Evolutionary conservation across 140 eudicot genomes (phyloP).

Genomic region (Bidens hawaiensis): DNA sequence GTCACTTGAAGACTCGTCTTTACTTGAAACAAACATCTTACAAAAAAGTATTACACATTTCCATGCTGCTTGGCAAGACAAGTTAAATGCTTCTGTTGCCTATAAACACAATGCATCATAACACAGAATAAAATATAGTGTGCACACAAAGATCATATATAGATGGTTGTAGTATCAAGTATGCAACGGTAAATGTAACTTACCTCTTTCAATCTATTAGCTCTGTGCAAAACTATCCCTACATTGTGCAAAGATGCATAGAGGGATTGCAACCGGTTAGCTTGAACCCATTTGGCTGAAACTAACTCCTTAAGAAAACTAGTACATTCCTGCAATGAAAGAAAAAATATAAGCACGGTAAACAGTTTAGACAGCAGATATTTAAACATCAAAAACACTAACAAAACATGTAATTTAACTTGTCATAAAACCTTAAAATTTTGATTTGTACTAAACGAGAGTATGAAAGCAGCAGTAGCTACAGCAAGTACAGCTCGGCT

Average conservation of each 20-base stretch:
- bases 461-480: slow-evolving; percentile 57
- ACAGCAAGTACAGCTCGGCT: slow-evolving; percentile 38
- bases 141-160: neutral
- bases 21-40: slow-evolving; percentile 31
- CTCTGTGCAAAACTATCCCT: slow-evolving; percentile 50
- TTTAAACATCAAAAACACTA: neutral
- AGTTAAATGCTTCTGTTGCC: slow-evolving; percentile 58
- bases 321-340: slow-evolving; percentile 45
- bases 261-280: slow-evolving; percentile 47
- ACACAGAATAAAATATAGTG: neutral
- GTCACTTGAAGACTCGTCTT: slow-evolving; percentile 32
- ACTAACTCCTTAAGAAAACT: slow-evolving; percentile 40
- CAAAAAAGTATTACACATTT: slow-evolving; percentile 41
- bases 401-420: neutral
- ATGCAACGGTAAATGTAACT: slow-evolving; percentile 14
- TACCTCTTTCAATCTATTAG: slow-evolving; percentile 53
- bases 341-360: slow-evolving; percentile 1
- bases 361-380: neutral
- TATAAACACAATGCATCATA: slow-evolving; percentile 18
- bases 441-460: slow-evolving; percentile 43
- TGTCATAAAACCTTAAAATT: slow-evolving; percentile 31
- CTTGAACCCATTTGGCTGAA: slow-evolving; percentile 47
- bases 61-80: slow-evolving; percentile 84
- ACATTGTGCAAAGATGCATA: slow-evolving; percentile 55
- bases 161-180: neutral